Evolutionary conservation across 83 land plant genomes (phyloP).

Genomic region (Picea abies): DNA sequence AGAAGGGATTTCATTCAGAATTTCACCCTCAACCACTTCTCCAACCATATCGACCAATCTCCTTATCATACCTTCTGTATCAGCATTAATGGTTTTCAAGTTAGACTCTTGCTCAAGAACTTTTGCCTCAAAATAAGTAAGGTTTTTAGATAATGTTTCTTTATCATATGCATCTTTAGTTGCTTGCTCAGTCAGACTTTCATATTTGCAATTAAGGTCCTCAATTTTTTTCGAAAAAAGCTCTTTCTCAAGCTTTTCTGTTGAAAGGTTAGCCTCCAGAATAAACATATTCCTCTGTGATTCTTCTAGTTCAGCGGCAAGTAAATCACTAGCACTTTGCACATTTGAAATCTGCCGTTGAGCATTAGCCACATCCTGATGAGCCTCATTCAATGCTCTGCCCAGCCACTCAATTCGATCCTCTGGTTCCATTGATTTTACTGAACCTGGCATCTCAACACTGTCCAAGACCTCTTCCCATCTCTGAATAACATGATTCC

Average conservation of each 20-base stretch:
- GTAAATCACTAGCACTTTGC: conserved; percentile 6
- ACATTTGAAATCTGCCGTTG: no score
- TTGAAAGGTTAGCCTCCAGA: conserved; percentile 31
- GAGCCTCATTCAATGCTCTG: no score
- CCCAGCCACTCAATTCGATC: no score
- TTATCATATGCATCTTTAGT: conserved; percentile 30
- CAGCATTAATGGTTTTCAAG: conserved; percentile 4
- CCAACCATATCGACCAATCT: conserved; percentile 35
- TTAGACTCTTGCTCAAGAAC: conserved; percentile 22
- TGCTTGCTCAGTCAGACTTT: conserved; percentile 32
- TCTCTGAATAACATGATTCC: no score
- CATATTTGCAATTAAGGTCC: conserved; percentile 34
- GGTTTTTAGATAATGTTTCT: conserved; percentile 34
- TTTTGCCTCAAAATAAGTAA: conserved; percentile 41
- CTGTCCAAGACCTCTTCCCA: no score
- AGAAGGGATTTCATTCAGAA: conserved; percentile 20
- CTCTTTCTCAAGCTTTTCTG: conserved; percentile 46
- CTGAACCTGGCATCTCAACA: no score
- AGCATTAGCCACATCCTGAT: no score
- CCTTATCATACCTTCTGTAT: conserved; percentile 29
- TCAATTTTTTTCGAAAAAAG: conserved; percentile 41
- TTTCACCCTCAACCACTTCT: conserved; percentile 35
- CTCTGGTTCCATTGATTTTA: no score
- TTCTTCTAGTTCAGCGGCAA: conserved; percentile 47
- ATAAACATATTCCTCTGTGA: conserved; percentile 39